Conservation (phyloP, 345 rosid genomes). For the Populus euphratica region DNA sequence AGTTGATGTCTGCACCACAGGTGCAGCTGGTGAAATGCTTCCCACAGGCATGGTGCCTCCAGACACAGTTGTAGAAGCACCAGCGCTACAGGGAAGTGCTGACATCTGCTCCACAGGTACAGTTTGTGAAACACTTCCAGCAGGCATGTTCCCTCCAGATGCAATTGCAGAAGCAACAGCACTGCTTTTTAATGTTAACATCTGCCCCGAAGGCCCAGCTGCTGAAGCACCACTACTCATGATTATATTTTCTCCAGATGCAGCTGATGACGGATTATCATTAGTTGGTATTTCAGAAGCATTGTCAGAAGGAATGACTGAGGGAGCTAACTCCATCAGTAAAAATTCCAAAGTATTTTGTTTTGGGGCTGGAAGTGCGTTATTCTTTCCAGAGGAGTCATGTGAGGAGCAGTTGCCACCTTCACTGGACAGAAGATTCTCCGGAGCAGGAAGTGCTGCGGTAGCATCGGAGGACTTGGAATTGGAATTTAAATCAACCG, state of each 20-base stretch:
- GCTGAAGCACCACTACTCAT: constrained; percentile 3
- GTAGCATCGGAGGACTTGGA: constrained; percentile 24
- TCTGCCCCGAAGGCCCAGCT: constrained; percentile 14
- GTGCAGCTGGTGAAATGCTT: constrained; percentile 12
- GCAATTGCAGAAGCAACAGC: constrained; percentile 15
- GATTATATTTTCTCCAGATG: constrained; percentile 15
- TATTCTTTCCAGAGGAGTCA: constrained; percentile 28
- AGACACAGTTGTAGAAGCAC: constrained; percentile 15
- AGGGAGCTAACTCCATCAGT: constrained; percentile 48
- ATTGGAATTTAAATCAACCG: constrained; percentile 32
- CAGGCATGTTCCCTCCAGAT: constrained; percentile 17
- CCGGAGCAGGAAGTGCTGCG: constrained; percentile 16
- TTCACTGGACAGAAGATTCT: constrained; percentile 21
- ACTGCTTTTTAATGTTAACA: constrained; percentile 5
- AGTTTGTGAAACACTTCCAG: constrained; percentile 6
- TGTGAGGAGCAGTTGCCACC: constrained; percentile 27
- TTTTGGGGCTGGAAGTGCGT: constrained; percentile 27
- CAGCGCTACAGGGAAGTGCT: constrained; percentile 4
- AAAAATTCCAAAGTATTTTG: constrained; percentile 56
- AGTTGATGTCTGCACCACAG: constrained; percentile 16
- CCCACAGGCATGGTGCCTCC: constrained; percentile 17
- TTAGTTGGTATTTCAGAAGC: constrained; percentile 16
- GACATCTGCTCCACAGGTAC: constrained; percentile 18
- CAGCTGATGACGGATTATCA: constrained; percentile 13
- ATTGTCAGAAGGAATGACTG: constrained; percentile 18